Percentiles rank a stretch among this genome's conserved stretches.
These are phyloP conservation scores for Hydnomerulius pinastri DNA, from an alignment of 768 basidiomycete species.

Conservation along the genomic window DNA sequence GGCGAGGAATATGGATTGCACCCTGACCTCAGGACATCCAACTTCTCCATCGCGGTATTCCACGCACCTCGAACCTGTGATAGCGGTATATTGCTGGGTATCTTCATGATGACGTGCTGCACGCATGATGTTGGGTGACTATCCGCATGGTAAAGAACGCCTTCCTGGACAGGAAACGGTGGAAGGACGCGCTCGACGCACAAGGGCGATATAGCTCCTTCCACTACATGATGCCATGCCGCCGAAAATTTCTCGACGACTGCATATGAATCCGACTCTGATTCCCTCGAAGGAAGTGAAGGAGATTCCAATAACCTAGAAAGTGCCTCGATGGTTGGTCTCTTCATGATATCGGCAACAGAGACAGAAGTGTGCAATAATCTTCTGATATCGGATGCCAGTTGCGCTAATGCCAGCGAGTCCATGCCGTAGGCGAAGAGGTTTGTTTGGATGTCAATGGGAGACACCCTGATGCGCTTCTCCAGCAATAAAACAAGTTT, in stretches of 20 bases:
- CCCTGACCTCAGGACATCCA: conserved; percentile 31
- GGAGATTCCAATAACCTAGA: conserved; percentile 15
- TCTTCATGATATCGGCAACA: conserved; percentile 34
- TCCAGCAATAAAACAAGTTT: conserved; percentile 38
- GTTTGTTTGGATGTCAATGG: conserved; percentile 21
- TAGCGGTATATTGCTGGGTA: conserved; percentile 23
- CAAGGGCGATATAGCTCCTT: conserved; percentile 2
- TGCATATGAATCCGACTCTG: neutral
- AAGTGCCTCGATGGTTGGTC: conserved; percentile 22
- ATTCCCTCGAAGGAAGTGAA: neutral
- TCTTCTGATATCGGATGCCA: conserved; percentile 26
- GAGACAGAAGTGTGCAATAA: conserved; percentile 17
- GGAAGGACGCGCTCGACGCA: conserved; percentile 35
- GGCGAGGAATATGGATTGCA: neutral
- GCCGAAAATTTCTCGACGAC: conserved; percentile 18
- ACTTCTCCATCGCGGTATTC: conserved; percentile 26
- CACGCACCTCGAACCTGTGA: conserved; percentile 35
- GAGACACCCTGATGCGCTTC: conserved; percentile 18
- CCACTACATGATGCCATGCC: conserved; percentile 14
- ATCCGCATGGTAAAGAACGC: conserved; percentile 44
- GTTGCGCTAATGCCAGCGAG: conserved; percentile 26
- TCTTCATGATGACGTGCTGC: conserved; percentile 42
- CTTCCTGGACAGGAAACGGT: conserved; percentile 49
- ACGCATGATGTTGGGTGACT: conserved; percentile 42
- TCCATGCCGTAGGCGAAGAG: conserved; percentile 38